Base-by-base conservation (phyloP, 129 eudicot genomes). In the Kitagawia praeruptora region DNA sequence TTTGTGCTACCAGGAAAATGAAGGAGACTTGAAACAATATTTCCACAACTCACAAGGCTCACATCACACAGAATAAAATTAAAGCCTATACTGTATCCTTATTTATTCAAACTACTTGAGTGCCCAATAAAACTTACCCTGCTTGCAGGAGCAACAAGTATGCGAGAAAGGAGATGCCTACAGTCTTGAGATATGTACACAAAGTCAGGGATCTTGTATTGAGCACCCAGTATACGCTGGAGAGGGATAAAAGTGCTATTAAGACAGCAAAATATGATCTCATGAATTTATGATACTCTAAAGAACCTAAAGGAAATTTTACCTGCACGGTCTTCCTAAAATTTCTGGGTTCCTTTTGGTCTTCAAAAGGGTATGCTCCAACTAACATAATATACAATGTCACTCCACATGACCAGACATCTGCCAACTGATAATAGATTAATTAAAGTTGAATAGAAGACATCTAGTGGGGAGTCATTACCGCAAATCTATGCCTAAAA, bases 381-480 rank as follows among this genome's bases (percentile, higher is more conserved):
- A 94, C 98, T 46, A 94, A 91, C 98, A 94, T 94, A 38, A 94
- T 96, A 83, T 94, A 94, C 28, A 94, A 93, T 48, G 98, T 94
- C 83, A 91, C 98, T 74, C 98, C 98, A 85, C 97, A 94, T 28
- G 98, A 94, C 98, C 98, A 94, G 18, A 94, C 98, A 88, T 94
- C 98, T 81, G 98, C 98, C 86, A 89, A 72, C 98, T 94, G 89
- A 81, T 79, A 66, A 80, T 47, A 75, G 48, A 83, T 39, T 79
- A 77, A 79, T 21, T 45, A 75, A 18, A 74, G 54, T 16, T 75
- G 49, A 23, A 41, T 39, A 27, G 64, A 61, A 13, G 18, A 64
- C 39, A 47, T 38, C 70, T 28, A 64, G 39, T 58, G 27, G 13
- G 37, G 38, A 64, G 39, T 64, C 38, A 25, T 63, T 63, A 64